Evolutionary conservation across 164 flowering plant genomes (phyloP).

Genomic region (Chimonanthus praecox): DNA sequence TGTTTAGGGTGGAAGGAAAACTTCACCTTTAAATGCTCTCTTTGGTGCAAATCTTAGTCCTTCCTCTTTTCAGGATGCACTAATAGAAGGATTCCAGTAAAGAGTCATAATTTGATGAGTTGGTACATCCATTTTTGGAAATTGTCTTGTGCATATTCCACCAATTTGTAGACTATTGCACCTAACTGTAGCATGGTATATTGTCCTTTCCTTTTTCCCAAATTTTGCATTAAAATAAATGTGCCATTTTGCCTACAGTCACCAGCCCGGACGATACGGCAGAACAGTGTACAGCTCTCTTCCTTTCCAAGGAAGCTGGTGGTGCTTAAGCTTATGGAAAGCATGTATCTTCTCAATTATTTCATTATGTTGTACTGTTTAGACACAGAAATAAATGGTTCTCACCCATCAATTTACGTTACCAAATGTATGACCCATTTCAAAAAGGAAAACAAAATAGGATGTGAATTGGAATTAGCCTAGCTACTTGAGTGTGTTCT

Average conservation of each 20-base stretch:
- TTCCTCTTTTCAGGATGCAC: too few species aligned
- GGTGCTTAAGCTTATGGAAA: neutral
- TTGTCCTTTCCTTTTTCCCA: neutral
- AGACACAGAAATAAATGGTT: neutral
- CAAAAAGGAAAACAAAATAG: too few species aligned
- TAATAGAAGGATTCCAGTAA: too few species aligned
- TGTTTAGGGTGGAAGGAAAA: too few species aligned
- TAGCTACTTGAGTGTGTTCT: neutral
- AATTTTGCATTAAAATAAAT: neutral
- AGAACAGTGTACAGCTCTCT: constrained; percentile 61
- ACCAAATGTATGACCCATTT: neutral
- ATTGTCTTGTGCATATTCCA: too few species aligned
- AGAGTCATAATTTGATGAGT: too few species aligned
- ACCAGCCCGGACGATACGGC: constrained; percentile 82
- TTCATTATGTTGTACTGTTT: neutral
- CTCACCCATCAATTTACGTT: neutral
- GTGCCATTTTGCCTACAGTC: constrained; percentile 36
- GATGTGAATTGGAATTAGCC: neutral
- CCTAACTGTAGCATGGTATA: neutral
- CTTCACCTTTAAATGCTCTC: too few species aligned
- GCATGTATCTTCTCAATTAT: neutral
- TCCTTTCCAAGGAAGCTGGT: constrained; percentile 29
- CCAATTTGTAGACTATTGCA: too few species aligned
- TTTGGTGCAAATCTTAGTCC: too few species aligned
- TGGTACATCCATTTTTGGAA: too few species aligned